Conservation (phyloP, 1,139 yeast genomes). For the Kodamaea suecica region DNA sequence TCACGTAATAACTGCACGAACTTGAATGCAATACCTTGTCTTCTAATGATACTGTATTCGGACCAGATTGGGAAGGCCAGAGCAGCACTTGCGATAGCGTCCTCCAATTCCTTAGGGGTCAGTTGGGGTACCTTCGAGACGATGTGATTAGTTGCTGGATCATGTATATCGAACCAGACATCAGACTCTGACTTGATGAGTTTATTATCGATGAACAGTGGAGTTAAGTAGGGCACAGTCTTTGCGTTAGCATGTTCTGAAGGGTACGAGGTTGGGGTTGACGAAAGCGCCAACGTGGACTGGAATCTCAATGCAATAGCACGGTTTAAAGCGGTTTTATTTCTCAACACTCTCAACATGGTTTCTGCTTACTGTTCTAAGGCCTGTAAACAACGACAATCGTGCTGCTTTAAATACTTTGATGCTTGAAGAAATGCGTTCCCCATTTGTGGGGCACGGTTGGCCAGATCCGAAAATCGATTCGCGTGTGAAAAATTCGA, state of each 20-base stretch:
- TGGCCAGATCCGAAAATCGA: constrained; percentile 8
- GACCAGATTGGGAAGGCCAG: constrained; percentile 61
- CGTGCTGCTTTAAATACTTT: too few relatives aligned
- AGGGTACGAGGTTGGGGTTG: constrained; percentile 41
- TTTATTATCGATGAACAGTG: constrained; percentile 57
- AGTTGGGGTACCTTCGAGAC: constrained; percentile 72
- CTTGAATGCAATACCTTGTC: constrained; percentile 76
- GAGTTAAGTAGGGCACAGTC: constrained; percentile 50
- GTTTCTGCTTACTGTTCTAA: neutral
- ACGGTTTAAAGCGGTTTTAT: constrained; percentile 7
- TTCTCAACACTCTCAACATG: constrained; percentile 9
- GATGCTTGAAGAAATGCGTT: neutral
- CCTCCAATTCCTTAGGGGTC: constrained; percentile 62
- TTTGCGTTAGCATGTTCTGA: constrained; percentile 41
- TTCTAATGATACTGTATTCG: constrained; percentile 56
- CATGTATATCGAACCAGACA: constrained; percentile 70
- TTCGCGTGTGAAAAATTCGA: constrained; percentile 3
- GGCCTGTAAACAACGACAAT: too few relatives aligned
- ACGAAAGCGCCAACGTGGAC: constrained; percentile 26
- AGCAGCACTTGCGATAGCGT: constrained; percentile 65
- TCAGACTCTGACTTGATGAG: constrained; percentile 52
- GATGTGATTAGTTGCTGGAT: constrained; percentile 71
- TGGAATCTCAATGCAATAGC: constrained; percentile 18
- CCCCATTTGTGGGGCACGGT: constrained; percentile 4
- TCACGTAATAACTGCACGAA: constrained; percentile 64